These are phyloP conservation scores for Alternaria sp. DNA, from an alignment of 2,329 filamentous ascomycete species.

Conservation along the genomic window DNA sequence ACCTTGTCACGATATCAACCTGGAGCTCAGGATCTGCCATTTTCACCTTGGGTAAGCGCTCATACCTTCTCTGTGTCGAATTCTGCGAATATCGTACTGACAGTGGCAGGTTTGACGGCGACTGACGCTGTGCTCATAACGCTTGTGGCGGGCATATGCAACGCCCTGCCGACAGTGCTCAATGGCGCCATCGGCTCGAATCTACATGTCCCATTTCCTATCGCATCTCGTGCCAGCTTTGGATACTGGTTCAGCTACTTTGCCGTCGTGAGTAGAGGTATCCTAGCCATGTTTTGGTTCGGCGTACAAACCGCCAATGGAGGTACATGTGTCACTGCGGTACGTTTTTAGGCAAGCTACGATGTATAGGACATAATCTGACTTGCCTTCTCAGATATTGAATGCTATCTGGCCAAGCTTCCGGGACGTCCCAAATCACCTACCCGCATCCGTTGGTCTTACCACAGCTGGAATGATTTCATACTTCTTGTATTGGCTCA, in stretches of 20 bases:
- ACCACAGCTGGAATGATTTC: too few relatives aligned
- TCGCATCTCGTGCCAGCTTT: constrained; percentile 18
- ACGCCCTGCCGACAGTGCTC: constrained; percentile 27
- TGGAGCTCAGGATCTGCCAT: constrained; percentile 60
- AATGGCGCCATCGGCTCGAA: constrained; percentile 31
- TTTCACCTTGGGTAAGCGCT: constrained; percentile 56
- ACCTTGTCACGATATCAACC: constrained; percentile 3
- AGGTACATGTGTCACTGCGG: background rate
- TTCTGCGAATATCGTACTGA: constrained; percentile 30
- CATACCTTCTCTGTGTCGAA: constrained; percentile 21
- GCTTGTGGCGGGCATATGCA: constrained; percentile 34
- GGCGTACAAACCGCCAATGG: constrained; percentile 22
- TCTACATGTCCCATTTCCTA: constrained; percentile 23
- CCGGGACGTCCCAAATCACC: too few relatives aligned
- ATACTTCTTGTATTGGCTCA: too few relatives aligned
- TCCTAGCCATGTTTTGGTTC: constrained; percentile 28
- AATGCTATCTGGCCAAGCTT: too few relatives aligned
- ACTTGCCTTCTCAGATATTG: too few relatives aligned
- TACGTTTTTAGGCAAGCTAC: too few relatives aligned
- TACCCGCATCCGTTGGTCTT: too few relatives aligned
- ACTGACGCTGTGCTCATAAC: constrained; percentile 44
- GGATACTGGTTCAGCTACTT: constrained; percentile 26
- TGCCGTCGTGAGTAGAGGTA: constrained; percentile 18
- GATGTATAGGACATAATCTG: too few relatives aligned
- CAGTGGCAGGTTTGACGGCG: constrained; percentile 24